Conservation (phyloP, 441 rosid genomes). For the Populus trichocarpa region DNA sequence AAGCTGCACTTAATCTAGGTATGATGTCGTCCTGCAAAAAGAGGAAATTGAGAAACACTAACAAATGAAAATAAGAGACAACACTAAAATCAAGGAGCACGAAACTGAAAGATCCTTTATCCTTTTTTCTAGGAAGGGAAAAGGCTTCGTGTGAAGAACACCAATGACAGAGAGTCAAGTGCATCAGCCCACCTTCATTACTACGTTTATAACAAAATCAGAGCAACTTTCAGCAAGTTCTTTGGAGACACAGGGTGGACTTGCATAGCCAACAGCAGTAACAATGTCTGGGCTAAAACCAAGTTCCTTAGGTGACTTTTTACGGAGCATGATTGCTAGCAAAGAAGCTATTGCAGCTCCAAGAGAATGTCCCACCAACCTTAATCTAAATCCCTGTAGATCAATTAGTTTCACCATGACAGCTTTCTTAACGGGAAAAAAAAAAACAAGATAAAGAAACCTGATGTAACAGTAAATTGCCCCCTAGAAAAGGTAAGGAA, state of each 20-base stretch:
- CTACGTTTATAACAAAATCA: not conserved
- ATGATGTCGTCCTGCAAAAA: conserved; percentile 71
- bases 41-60: conserved; percentile 4
- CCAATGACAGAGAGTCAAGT: not conserved
- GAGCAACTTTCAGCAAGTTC: not conserved
- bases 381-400: conserved; percentile 84
- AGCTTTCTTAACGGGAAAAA: not conserved
- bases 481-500: not conserved
- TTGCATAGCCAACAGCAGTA: conserved; percentile 56
- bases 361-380: conserved; percentile 94
- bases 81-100: not conserved
- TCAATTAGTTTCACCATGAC: conserved; percentile 26
- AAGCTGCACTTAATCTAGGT: conserved; percentile 77
- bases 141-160: not conserved
- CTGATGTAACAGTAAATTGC: not conserved
- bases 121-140: not conserved
- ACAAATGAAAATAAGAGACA: not conserved
- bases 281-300: conserved; percentile 73
- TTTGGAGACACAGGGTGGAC: not conserved
- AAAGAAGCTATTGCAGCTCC: conserved; percentile 90
- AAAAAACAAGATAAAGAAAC: not conserved
- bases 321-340: conserved; percentile 77
- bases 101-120: not conserved
- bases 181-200: not conserved
- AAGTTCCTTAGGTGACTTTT: conserved; percentile 56